Evolutionary conservation across 805 yeast genomes (phyloP).

Genomic region (Sungouiella blattae): DNA sequence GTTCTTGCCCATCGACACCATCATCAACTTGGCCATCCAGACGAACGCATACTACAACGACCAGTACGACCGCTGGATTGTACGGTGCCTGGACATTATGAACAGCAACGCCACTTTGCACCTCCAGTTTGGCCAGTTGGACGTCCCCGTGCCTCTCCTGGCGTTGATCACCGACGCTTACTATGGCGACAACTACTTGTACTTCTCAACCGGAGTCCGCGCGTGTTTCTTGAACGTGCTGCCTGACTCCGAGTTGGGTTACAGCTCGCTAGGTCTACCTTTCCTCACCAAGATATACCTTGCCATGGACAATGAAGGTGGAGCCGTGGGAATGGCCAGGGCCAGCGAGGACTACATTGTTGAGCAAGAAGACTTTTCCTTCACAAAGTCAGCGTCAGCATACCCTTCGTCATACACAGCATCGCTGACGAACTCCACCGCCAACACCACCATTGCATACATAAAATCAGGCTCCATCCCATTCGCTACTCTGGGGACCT

Average conservation of each 20-base stretch:
- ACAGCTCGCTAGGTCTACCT: constrained; percentile 54
- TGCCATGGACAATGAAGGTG: constrained; percentile 62
- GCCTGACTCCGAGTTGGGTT: constrained; percentile 49
- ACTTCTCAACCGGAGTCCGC: constrained; percentile 48
- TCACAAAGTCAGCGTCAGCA: constrained; percentile 2
- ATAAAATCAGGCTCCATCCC: constrained; percentile 48
- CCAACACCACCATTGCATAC: constrained; percentile 20
- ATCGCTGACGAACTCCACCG: constrained; percentile 5
- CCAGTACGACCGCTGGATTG: constrained; percentile 52
- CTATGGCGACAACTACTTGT: constrained; percentile 32
- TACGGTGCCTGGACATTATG: constrained; percentile 51
- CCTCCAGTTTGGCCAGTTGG: constrained; percentile 50
- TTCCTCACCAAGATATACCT: constrained; percentile 51
- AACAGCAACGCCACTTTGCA: constrained; percentile 47
- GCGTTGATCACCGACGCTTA: constrained; percentile 38
- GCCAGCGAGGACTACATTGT: constrained; percentile 5
- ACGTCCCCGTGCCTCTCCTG: constrained; percentile 47
- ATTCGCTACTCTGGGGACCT: constrained; percentile 32
- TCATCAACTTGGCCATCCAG: constrained; percentile 65
- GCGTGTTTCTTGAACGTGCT: constrained; percentile 57
- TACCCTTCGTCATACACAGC: constrained; percentile 5
- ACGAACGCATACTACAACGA: constrained; percentile 59
- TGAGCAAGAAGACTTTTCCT: neutral
- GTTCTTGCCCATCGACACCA: constrained; percentile 52
- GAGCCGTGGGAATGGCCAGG: constrained; percentile 53